These are phyloP conservation scores for Aspergillus vadensis DNA, from an alignment of 2,329 filamentous ascomycete genomes.

Conservation along the genomic window DNA sequence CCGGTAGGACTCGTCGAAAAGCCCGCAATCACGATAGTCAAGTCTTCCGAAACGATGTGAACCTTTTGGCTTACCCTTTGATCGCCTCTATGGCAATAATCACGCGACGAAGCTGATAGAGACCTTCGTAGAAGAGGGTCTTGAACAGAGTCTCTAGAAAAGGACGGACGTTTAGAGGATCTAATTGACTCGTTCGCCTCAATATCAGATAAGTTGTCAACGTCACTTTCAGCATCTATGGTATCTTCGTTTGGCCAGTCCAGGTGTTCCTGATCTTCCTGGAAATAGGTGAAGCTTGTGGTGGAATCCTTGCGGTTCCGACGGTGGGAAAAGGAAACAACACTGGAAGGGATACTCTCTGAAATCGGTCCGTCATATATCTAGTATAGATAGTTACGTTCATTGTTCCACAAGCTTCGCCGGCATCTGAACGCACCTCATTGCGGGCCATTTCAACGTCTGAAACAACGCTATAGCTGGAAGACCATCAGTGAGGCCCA, in stretches of 20 bases:
- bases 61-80: constrained; percentile 82
- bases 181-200: constrained; percentile 41
- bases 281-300: constrained; percentile 86
- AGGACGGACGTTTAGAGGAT: constrained; percentile 37
- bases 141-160: constrained; percentile 50
- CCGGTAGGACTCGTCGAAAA: constrained; percentile 78
- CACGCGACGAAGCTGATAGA: constrained; percentile 66
- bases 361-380: constrained; percentile 90
- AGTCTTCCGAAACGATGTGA: constrained; percentile 88
- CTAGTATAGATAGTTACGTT: constrained; percentile 35
- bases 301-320: constrained; percentile 78
- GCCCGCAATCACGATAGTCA: constrained; percentile 90
- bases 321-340: constrained; percentile 88
- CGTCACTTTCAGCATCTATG: constrained; percentile 47
- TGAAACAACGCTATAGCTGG: constrained; percentile 74
- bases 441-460: constrained; percentile 99
- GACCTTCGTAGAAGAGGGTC: constrained; percentile 69
- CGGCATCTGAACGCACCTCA: constrained; percentile 62
- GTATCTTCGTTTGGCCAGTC: constrained; percentile 55
- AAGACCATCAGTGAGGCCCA: constrained; percentile 22
- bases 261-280: constrained; percentile 65
- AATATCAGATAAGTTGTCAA: constrained; percentile 43
- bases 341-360: constrained; percentile 91
- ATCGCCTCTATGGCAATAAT: constrained; percentile 61
- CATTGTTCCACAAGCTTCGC: background rate